phyloP scores from a whole-genome alignment of 352 stramenopile species.

The Lagenidium giganteum region DNA sequence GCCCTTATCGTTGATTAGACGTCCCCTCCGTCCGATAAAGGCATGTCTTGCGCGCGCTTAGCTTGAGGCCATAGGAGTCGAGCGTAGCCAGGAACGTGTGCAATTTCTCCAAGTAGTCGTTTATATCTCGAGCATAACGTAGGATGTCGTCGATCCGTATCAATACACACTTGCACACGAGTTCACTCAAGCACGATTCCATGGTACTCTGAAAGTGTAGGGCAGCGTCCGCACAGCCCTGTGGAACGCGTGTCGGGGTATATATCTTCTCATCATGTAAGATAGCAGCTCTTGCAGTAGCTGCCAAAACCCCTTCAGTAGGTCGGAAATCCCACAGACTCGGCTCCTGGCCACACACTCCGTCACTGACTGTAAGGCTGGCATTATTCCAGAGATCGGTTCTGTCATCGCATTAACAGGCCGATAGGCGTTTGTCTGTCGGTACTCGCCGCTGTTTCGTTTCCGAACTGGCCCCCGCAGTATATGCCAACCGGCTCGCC shows the following conservation, averaged over 20 bases:
- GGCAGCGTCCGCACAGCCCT: conserved; percentile 14
- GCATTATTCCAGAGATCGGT: too few species aligned
- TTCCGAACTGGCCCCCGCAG: too few species aligned
- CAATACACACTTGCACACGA: conserved; percentile 10
- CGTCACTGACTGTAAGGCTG: too few species aligned
- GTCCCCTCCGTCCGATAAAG: conserved; percentile 1
- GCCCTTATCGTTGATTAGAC: conserved; percentile 1
- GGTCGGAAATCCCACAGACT: conserved; percentile 2
- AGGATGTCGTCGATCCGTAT: conserved; percentile 14
- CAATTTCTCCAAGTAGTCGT: neutral
- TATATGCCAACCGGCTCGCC: too few species aligned
- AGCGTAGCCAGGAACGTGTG: conserved; percentile 1
- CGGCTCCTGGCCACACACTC: too few species aligned
- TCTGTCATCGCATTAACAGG: too few species aligned
- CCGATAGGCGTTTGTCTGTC: too few species aligned
- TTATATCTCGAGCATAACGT: neutral
- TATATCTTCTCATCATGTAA: conserved; percentile 18
- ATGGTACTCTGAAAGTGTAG: conserved; percentile 15
- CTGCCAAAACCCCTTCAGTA: conserved; percentile 16
- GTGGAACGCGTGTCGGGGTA: conserved; percentile 16
- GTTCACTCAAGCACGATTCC: conserved; percentile 5
- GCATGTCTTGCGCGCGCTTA: conserved; percentile 4
- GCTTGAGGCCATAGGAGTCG: conserved; percentile 9
- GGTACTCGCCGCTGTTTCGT: too few species aligned
- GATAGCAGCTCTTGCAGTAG: conserved; percentile 16